Percentiles rank a stretch among this genome's conserved stretches.
phyloP scores from a whole-genome alignment of 306 rosid species.

The Medicago lupulina region DNA sequence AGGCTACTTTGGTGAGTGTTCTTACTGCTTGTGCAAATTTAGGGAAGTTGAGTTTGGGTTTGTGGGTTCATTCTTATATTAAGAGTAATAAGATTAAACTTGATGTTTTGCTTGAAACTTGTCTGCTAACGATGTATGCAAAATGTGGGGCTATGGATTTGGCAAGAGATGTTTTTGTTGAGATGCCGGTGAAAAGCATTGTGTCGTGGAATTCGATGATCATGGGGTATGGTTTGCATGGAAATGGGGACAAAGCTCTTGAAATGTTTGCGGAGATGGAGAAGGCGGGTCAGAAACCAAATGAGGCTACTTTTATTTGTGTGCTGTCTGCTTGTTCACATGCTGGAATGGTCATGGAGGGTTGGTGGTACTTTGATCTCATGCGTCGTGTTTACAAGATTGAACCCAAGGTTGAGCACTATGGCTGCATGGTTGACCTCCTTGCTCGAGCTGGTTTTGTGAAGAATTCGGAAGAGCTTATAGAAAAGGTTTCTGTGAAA shows the following conservation, averaged over 20 bases:
- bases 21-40: constrained; percentile 65
- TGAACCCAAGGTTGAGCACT: constrained; percentile 74
- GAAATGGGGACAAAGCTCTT: constrained; percentile 58
- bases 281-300: constrained; percentile 54
- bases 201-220: constrained; percentile 80
- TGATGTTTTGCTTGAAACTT: constrained; percentile 66
- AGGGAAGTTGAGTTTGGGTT: constrained; percentile 61
- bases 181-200: constrained; percentile 59
- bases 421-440: constrained; percentile 78
- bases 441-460: constrained; percentile 71
- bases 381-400: constrained; percentile 66
- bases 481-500: constrained; percentile 53
- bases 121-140: constrained; percentile 68
- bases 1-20: constrained; percentile 70
- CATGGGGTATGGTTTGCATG: constrained; percentile 70
- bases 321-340: constrained; percentile 71
- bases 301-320: constrained; percentile 64
- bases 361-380: constrained; percentile 70
- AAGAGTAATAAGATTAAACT: constrained; percentile 42
- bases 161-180: constrained; percentile 62
- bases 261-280: constrained; percentile 64
- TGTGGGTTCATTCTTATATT: constrained; percentile 60
- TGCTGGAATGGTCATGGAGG: constrained; percentile 72
- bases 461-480: constrained; percentile 59
- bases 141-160: constrained; percentile 69